Percentiles rank a stretch among this genome's conserved stretches.
phyloP scores from a whole-genome alignment of 371 early-diverging fungal species.

The Syncephalastrum contaminatum region DNA sequence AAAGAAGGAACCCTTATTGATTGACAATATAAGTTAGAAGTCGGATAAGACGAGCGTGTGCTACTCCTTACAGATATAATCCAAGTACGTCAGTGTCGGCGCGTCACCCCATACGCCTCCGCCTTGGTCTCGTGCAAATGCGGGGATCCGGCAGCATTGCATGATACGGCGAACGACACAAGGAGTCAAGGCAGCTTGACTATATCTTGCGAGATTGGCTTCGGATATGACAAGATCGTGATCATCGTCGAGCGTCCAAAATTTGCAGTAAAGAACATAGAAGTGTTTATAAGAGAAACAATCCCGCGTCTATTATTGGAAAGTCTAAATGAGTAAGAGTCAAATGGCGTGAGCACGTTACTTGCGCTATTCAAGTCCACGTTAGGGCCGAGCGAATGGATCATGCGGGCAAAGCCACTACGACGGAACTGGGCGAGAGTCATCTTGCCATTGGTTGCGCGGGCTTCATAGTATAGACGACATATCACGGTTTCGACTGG shows the following conservation, averaged over 20 bases:
- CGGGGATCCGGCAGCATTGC: constrained; percentile 38
- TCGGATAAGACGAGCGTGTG: too few relatives aligned
- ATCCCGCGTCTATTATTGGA: constrained; percentile 40
- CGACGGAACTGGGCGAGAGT: constrained; percentile 68
- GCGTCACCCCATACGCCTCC: constrained; percentile 5
- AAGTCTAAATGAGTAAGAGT: background rate
- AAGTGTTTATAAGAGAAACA: constrained; percentile 95
- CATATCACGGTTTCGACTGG: constrained; percentile 78
- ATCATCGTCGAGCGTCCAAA: constrained; percentile 86
- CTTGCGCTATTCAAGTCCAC: constrained; percentile 74
- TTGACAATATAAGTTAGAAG: constrained; percentile 1
- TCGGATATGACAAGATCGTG: constrained; percentile 70
- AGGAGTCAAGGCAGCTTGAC: constrained; percentile 56
- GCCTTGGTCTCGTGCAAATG: constrained; percentile 22
- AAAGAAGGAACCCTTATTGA: constrained; percentile 77
- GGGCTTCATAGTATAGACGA: constrained; percentile 76
- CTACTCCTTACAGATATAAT: constrained; percentile 54
- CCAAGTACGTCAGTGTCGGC: constrained; percentile 43
- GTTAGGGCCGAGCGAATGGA: constrained; percentile 64
- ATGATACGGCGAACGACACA: constrained; percentile 64
- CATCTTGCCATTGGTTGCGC: constrained; percentile 70
- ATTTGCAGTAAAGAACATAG: constrained; percentile 95
- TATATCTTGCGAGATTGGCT: constrained; percentile 66
- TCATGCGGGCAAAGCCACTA: constrained; percentile 52
- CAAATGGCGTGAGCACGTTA: too few relatives aligned